Base-by-base conservation (phyloP, 2,329 filamentous ascomycete species). In the Colletotrichum aenigma region DNA sequence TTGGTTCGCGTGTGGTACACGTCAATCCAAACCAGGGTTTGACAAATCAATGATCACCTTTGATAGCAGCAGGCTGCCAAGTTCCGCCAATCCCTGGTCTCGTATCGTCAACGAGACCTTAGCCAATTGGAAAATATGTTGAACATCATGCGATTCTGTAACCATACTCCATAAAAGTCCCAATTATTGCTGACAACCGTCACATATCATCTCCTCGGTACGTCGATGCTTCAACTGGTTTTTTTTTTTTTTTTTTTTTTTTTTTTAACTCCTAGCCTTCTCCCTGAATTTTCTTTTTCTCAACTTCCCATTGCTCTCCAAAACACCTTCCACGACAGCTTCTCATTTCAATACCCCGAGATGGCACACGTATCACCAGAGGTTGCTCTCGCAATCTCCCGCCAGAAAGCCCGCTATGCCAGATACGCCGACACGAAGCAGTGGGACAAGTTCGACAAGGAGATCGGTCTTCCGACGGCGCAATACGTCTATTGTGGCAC, bases 381-480 rank as follows among this genome's bases (percentile, higher is more conserved):
- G 21, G 75, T 79, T 7, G 77, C 77, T 24, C 66, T 77, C 65
- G 78, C 77, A 9, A 82, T 82, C 72, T 77, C 76, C 21, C 75
- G 72, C 56, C 79, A 82, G 75, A 83, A 82, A 70, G 76, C 78
- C 12, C 79, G 78, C 13, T 82, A 82, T 64, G 78, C 70, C 32
- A 77, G 78, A 64, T 81, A 80, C 68, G 78, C 79, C 64, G 81
- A 82, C 74, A 79, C 78, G 2, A 80, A 79, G 48, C 78, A 80
- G 36, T 80, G 78, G 77, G 75, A 81, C 38, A 76, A 76, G 16
- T 80, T 78, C 38, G 79, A 73, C 30, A 60, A 61, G 5, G 79
- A 79, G 18, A 72, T 82, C 18, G 77, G 77, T 12, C 79, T 80
- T 15, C 79, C 80, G 8, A 73, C 80, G 52, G 77, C 66, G 34